Percentiles rank a stretch among this genome's conserved stretches.
These are phyloP conservation scores for Gentiana macrophylla DNA, from an alignment of 257 asterid species.

Conservation along the genomic window DNA sequence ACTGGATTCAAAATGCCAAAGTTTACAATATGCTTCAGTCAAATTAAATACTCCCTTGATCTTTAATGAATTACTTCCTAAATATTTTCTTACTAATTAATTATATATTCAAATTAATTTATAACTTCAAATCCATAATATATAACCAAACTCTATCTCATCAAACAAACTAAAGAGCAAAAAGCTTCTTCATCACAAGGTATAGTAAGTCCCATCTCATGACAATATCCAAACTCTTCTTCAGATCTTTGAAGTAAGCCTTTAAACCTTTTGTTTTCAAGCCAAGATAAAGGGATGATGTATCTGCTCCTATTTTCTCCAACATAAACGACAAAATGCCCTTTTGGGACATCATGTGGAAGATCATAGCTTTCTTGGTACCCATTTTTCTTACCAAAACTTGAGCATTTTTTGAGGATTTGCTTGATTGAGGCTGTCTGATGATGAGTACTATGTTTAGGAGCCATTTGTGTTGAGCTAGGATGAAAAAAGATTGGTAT, in stretches of 20 bases:
- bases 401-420: conserved; percentile 8
- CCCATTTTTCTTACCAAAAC: conserved; percentile 26
- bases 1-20: too few relatives aligned
- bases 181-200: conserved; percentile 65
- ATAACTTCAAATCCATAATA: too few relatives aligned
- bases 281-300: conserved; percentile 40
- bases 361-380: conserved; percentile 5
- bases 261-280: conserved; percentile 39
- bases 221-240: conserved; percentile 63
- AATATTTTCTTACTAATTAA: too few relatives aligned
- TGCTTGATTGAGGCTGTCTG: conserved; percentile 21
- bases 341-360: conserved; percentile 51
- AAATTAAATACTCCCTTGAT: too few relatives aligned
- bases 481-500: background rate
- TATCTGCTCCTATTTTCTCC: conserved; percentile 46
- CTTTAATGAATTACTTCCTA: too few relatives aligned
- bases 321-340: conserved; percentile 65
- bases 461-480: background rate
- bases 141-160: conserved; percentile 12
- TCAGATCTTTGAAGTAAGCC: conserved; percentile 46
- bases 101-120: too few relatives aligned
- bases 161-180: conserved; percentile 42
- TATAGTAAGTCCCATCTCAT: conserved; percentile 54
- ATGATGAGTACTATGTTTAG: conserved; percentile 9
- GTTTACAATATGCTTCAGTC: too few relatives aligned